Percentiles rank a stretch among this genome's conserved stretches.
phyloP scores from a whole-genome alignment of 768 basidiomycete genomes.

The Mycena metata region DNA sequence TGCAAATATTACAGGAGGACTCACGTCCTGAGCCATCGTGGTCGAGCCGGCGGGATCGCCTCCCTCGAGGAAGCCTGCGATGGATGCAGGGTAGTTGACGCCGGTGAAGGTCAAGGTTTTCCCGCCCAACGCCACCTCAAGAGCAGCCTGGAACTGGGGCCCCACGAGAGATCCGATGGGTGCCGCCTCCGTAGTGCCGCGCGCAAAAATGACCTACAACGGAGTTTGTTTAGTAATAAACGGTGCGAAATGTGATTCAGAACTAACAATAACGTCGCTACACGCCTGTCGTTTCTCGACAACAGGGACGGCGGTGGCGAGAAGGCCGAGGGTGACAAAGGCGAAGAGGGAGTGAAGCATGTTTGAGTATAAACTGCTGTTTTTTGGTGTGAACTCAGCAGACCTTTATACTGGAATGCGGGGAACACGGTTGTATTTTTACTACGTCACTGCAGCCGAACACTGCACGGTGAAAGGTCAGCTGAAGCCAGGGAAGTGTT shows the following conservation, averaged over 20 bases:
- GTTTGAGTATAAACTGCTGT: neutral
- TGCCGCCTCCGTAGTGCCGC: constrained; percentile 52
- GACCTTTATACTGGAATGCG: neutral
- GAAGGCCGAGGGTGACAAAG: constrained; percentile 9
- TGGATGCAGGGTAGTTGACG: constrained; percentile 51
- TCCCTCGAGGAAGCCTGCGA: constrained; percentile 54
- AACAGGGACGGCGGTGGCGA: constrained; percentile 11
- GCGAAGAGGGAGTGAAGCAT: constrained; percentile 27
- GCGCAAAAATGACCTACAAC: constrained; percentile 51
- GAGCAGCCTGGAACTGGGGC: constrained; percentile 50
- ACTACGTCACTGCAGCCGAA: neutral
- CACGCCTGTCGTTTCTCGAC: constrained; percentile 25
- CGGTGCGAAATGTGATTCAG: neutral
- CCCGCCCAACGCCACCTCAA: constrained; percentile 45
- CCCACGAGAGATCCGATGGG: constrained; percentile 55
- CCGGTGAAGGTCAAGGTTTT: constrained; percentile 52
- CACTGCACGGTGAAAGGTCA: neutral
- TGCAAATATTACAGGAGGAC: constrained; percentile 9
- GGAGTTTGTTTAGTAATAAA: neutral
- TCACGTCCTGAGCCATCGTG: constrained; percentile 53
- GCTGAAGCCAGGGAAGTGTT: constrained; percentile 2
- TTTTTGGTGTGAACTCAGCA: neutral
- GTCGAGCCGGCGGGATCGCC: constrained; percentile 51
- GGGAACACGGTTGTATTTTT: neutral
- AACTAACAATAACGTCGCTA: constrained; percentile 27